phyloP scores from a whole-genome alignment of 306 rosid species.

The Crotalaria pallida region DNA sequence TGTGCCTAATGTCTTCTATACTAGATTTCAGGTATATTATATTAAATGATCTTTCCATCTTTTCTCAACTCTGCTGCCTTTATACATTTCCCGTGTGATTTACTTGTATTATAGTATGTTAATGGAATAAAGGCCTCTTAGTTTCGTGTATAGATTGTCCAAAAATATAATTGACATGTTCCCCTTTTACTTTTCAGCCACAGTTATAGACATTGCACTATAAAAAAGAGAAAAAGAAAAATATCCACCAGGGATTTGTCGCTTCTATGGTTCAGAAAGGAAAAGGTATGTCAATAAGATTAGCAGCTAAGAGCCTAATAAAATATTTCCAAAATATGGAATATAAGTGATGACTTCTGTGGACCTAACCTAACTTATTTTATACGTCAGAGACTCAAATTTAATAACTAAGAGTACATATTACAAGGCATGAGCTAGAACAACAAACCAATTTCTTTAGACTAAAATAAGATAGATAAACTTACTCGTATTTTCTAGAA shows the following conservation, averaged over 20 bases:
- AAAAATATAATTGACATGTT: neutral
- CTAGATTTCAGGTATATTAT: conserved; percentile 73
- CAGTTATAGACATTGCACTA: neutral
- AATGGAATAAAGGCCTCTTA: neutral
- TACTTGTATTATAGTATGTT: neutral
- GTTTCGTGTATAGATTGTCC: neutral
- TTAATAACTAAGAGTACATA: neutral
- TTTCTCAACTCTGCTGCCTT: neutral
- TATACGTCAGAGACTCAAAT: neutral
- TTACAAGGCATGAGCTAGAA: neutral
- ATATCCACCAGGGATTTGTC: neutral
- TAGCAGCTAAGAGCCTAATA: conserved; percentile 6
- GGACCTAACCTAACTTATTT: neutral
- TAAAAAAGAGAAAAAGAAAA: neutral
- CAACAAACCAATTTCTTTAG: neutral
- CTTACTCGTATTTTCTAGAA: conserved; percentile 97
- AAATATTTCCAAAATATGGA: neutral
- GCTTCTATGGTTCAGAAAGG: neutral
- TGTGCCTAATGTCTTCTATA: conserved; percentile 77
- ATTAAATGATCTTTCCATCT: neutral
- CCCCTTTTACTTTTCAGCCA: neutral
- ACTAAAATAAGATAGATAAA: conserved; percentile 1
- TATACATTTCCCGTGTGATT: neutral
- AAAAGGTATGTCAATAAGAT: neutral
- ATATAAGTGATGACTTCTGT: neutral